phyloP scores from a whole-genome alignment of 306 rosid genomes.

The Castanospermum australe region DNA sequence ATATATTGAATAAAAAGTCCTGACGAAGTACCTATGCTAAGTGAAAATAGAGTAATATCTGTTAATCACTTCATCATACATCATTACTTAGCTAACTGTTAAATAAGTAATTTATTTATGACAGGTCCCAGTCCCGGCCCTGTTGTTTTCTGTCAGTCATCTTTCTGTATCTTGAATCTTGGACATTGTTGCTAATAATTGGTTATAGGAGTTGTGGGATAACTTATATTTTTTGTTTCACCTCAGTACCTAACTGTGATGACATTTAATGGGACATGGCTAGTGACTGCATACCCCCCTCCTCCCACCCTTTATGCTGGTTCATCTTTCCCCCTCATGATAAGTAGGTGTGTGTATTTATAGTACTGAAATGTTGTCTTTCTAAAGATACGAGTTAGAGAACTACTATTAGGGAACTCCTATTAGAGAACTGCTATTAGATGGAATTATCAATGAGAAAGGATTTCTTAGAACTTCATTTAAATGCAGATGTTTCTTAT shows the following conservation, averaged over 20 bases:
- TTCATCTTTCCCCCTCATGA: not conserved
- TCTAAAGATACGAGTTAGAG: not conserved
- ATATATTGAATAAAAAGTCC: not conserved
- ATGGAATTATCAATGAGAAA: slow-evolving; percentile 8
- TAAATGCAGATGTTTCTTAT: not conserved
- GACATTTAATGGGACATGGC: not conserved
- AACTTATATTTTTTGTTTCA: not conserved
- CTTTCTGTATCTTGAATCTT: not conserved
- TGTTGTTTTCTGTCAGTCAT: not conserved
- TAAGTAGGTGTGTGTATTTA: not conserved
- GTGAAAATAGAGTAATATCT: not conserved
- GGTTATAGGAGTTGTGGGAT: not conserved
- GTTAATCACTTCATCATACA: not conserved
- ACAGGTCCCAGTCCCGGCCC: not conserved
- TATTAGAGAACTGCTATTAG: not conserved
- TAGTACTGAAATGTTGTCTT: not conserved
- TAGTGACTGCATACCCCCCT: too few relatives aligned
- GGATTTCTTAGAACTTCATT: not conserved
- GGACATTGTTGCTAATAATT: not conserved
- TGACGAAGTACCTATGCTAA: not conserved
- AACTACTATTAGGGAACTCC: too few relatives aligned
- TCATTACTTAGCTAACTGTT: not conserved
- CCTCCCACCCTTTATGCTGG: not conserved
- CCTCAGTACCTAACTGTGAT: not conserved
- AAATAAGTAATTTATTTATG: not conserved